Base-by-base conservation (phyloP, 257 asterid species). In the Plantago ovata region DNA sequence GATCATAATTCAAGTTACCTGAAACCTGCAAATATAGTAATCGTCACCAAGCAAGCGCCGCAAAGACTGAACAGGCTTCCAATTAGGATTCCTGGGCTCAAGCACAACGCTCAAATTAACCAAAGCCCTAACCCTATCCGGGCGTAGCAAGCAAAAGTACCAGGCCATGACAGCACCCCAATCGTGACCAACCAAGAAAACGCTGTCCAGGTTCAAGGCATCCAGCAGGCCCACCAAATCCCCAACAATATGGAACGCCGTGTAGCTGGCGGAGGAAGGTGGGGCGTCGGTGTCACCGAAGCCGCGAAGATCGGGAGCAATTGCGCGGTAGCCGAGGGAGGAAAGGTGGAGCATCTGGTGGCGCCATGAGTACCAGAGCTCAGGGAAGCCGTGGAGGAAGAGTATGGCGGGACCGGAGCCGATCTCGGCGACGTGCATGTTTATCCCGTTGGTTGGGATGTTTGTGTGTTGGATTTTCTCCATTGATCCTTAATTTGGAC, bases 311-410 rank as follows among this genome's bases (percentile, higher is more conserved):
- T 92, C 98, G 3, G 97, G 98, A 2, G 97, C 97, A 41, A 92
- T 76, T 0, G 94, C 87, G 3, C 95, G 81, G 77, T 77, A 93
- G 61, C 97, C 97, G 42, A 58, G 75, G 53, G 95, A 73, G 13
- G 98, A 76, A 18, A 93, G 94, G 65, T 45, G 64, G 3, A 82
- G 64, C 95, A 93, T 80, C 79, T 93, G 98, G 76, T 86, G 94
- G 61, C 98, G 95, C 98, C 98, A 88, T 20, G 96, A 16, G 76
- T 92, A 92, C 98, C 98, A 92, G 9, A 92, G 98, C 77, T 88
- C 98, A 16, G 98, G 98, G 77, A 92, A 92, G 44, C 97, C 97
- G 61, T 89, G 97, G 54, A 93, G 77, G 77, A 93, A 75, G 0
- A 93, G 69, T 28, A 92, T 71, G 32, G 94, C 81, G n/a, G 94